These are phyloP conservation scores for Hypoxylon fragiforme DNA, from an alignment of 495 filamentous ascomycete species.

Conservation along the genomic window DNA sequence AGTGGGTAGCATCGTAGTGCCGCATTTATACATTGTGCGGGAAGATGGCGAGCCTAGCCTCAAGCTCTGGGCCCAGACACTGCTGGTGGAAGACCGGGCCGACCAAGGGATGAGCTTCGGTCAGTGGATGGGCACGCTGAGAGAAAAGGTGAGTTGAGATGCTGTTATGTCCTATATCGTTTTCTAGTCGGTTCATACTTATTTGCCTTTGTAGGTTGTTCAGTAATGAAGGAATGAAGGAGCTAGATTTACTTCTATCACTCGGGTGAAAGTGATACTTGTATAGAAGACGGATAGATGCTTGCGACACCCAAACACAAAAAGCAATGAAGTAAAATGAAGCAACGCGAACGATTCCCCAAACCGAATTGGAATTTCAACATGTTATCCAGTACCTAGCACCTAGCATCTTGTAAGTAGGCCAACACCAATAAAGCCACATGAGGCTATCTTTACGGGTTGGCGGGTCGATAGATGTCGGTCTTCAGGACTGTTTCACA, in stretches of 20 bases:
- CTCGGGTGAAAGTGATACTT: conserved; percentile 12
- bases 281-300: conserved; percentile 34
- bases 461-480: conserved; percentile 1
- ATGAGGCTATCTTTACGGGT: neutral
- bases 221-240: conserved; percentile 42
- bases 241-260: conserved; percentile 4
- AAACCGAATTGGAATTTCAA: conserved; percentile 8
- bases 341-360: conserved; percentile 5
- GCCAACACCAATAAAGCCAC: conserved; percentile 3
- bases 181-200: conserved; percentile 18
- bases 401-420: conserved; percentile 11
- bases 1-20: conserved; percentile 86
- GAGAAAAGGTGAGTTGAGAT: conserved; percentile 85
- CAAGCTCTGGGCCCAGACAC: conserved; percentile 94
- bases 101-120: conserved; percentile 89
- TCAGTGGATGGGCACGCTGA: conserved; percentile 89
- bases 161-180: conserved; percentile 4
- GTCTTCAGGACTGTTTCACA: conserved; percentile 15
- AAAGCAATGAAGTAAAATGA: conserved; percentile 5
- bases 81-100: conserved; percentile 92
- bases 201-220: conserved; percentile 43
- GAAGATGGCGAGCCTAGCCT: conserved; percentile 95
- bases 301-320: conserved; percentile 6
- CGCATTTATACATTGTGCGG: conserved; percentile 89
- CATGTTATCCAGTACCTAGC: conserved; percentile 11